These are phyloP conservation scores for Agroathelia rolfsii DNA, from an alignment of 1,284 basidiomycete genomes.

Conservation along the genomic window DNA sequence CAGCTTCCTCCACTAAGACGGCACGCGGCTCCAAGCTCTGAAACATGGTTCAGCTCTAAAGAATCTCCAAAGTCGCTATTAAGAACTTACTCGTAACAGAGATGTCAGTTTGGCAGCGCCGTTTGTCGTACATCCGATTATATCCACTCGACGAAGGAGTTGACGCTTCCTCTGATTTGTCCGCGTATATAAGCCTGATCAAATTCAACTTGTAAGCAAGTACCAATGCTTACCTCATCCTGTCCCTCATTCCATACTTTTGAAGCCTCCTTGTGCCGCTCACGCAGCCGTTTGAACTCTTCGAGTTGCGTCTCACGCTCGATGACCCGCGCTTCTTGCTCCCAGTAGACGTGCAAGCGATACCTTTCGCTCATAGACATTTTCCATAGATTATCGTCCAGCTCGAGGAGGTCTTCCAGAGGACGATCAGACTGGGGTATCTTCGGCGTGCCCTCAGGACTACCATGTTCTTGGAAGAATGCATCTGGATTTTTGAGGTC, in stretches of 20 bases:
- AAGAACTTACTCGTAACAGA: conserved; percentile 38
- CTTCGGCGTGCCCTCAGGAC: conserved; percentile 20
- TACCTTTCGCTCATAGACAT: conserved; percentile 32
- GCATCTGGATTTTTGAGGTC: conserved; percentile 18
- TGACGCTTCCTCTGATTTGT: conserved; percentile 26
- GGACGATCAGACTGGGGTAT: conserved; percentile 25
- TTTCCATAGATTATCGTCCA: conserved; percentile 30
- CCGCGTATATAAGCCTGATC: conserved; percentile 3
- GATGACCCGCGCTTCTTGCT: conserved; percentile 16
- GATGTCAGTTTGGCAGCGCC: conserved; percentile 55
- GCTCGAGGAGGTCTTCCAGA: conserved; percentile 26
- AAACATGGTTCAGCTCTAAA: conserved; percentile 2
- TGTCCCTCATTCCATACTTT: conserved; percentile 24
- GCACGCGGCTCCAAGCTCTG: conserved; percentile 45
- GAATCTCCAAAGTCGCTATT: conserved; percentile 1
- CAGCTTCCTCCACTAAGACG: conserved; percentile 61
- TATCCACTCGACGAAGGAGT: conserved; percentile 39
- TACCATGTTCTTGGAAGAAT: conserved; percentile 29
- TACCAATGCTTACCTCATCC: conserved; percentile 25
- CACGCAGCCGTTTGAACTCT: conserved; percentile 26
- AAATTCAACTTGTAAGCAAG: conserved; percentile 16
- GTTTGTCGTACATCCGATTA: conserved; percentile 70
- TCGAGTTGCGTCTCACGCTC: conserved; percentile 25
- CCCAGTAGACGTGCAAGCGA: conserved; percentile 27
- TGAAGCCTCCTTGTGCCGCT: conserved; percentile 20